Conservation (phyloP, 2,329 filamentous ascomycete genomes). For the Emergomyces africanus region DNA sequence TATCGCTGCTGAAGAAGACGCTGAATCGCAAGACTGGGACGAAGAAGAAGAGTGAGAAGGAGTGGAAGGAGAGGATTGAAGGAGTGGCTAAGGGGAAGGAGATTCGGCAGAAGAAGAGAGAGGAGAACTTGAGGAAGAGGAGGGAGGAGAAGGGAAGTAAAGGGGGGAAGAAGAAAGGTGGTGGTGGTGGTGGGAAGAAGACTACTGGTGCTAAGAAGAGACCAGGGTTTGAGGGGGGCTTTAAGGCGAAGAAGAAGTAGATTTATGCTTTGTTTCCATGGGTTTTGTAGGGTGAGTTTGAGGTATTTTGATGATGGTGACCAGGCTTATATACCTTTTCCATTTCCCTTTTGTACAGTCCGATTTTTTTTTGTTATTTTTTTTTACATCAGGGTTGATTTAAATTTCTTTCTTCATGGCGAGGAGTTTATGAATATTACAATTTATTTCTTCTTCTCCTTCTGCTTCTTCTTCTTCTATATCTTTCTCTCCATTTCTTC, state of each 20-base stretch:
- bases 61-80: conserved; percentile 64
- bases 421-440: not conserved
- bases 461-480: no score
- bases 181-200: conserved; percentile 34
- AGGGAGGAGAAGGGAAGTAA: conserved; percentile 58
- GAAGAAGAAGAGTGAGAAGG: conserved; percentile 84
- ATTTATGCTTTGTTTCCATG: not conserved
- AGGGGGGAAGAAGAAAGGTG: conserved; percentile 29
- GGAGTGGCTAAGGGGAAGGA: conserved; percentile 65
- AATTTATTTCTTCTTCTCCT: not conserved
- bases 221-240: conserved; percentile 61
- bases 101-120: conserved; percentile 68
- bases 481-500: not conserved
- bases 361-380: not conserved
- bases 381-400: not conserved
- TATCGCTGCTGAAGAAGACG: conserved; percentile 78
- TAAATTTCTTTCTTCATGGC: not conserved
- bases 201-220: conserved; percentile 40
- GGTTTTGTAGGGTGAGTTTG: not conserved
- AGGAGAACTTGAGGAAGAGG: conserved; percentile 63
- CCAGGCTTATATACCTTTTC: not conserved
- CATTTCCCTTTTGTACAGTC: not conserved
- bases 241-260: conserved; percentile 43
- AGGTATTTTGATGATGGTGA: not conserved
- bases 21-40: conserved; percentile 81